Evolutionary conservation across 805 yeast genomes (phyloP).

Genomic region (Kodamaea kaohsiungensis): DNA sequence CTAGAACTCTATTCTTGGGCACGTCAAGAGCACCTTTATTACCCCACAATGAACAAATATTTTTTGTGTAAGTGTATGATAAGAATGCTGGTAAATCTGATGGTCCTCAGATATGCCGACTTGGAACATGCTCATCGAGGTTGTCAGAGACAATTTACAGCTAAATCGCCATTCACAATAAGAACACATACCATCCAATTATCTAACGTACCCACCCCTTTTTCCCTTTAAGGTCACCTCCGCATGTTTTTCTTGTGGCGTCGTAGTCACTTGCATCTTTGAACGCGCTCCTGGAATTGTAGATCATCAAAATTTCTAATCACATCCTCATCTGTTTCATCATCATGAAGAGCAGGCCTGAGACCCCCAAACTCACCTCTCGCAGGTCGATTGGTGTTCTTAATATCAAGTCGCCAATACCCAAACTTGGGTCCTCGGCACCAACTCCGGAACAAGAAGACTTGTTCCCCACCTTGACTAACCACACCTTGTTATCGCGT

Average conservation of each 20-base stretch:
- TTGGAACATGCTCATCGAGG: neutral
- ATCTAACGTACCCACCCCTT: neutral
- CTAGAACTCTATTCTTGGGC: neutral
- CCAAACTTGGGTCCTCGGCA: slow-evolving; percentile 1
- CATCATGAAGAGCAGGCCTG: slow-evolving; percentile 3
- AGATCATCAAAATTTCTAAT: neutral
- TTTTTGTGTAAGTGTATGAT: neutral
- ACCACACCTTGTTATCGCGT: slow-evolving; percentile 26
- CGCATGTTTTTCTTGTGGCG: neutral
- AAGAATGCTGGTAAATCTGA: neutral
- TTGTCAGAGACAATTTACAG: too few relatives aligned
- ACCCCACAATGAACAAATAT: neutral
- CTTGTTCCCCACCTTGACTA: slow-evolving; percentile 1
- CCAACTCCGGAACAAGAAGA: slow-evolving; percentile 4
- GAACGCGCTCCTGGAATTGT: neutral
- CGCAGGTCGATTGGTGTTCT: slow-evolving; percentile 8
- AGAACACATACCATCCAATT: too few relatives aligned
- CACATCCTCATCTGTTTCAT: neutral
- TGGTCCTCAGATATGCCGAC: neutral
- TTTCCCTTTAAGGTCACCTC: neutral
- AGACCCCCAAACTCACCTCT: slow-evolving; percentile 1
- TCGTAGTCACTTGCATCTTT: neutral
- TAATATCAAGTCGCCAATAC: slow-evolving; percentile 9
- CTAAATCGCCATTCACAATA: too few relatives aligned
- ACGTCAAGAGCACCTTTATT: neutral